Conservation (phyloP, 495 filamentous ascomycete species). For the Penicillium coffeae region DNA sequence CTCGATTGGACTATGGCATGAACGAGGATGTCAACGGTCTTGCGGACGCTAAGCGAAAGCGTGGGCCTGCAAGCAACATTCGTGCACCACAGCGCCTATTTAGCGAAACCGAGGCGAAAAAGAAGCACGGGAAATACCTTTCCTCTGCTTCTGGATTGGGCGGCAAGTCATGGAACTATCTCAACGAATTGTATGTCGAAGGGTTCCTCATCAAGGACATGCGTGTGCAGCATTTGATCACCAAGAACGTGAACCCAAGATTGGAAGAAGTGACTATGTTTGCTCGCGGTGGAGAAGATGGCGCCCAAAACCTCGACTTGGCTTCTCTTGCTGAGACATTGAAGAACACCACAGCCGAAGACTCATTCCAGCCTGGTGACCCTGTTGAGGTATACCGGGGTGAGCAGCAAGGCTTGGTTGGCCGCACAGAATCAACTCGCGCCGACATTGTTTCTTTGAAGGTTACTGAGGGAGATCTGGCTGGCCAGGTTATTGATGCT, state of each 20-base stretch:
- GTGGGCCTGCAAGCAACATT: slow-evolving; percentile 50
- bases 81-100: slow-evolving; percentile 90
- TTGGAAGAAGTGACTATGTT: slow-evolving; percentile 95
- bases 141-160: slow-evolving; percentile 51
- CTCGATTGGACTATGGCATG: slow-evolving; percentile 85
- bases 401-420: slow-evolving; percentile 87
- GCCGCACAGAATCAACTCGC: slow-evolving; percentile 80
- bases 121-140: slow-evolving; percentile 73
- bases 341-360: slow-evolving; percentile 70
- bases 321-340: slow-evolving; percentile 81
- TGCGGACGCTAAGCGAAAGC: slow-evolving; percentile 71
- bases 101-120: slow-evolving; percentile 89
- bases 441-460: slow-evolving; percentile 86
- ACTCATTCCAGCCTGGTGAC: slow-evolving; percentile 86
- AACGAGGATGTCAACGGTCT: slow-evolving; percentile 67
- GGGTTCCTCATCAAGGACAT: slow-evolving; percentile 94
- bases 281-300: slow-evolving; percentile 81
- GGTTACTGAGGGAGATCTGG: slow-evolving; percentile 79
- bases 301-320: slow-evolving; percentile 88
- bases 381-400: slow-evolving; percentile 93
- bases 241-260: slow-evolving; percentile 86
- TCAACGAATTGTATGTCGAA: slow-evolving; percentile 82
- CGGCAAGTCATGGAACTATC: slow-evolving; percentile 75
- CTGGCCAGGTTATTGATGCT: slow-evolving; percentile 83
- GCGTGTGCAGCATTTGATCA: slow-evolving; percentile 76